Evolutionary conservation across 306 rosid species (phyloP).

Genomic region (Casuarina glauca): DNA sequence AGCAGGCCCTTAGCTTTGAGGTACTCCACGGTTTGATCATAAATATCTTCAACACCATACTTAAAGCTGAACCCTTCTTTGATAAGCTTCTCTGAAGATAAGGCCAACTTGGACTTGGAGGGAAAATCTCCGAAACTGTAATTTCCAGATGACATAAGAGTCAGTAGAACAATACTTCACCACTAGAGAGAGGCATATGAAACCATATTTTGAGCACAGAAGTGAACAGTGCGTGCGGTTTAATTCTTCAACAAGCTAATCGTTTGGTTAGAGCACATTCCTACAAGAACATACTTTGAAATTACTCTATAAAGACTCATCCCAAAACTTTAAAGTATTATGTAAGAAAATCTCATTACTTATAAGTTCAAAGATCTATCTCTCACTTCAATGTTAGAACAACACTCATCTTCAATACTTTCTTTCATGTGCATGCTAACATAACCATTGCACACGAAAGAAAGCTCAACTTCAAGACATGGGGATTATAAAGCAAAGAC

Average conservation of each 20-base stretch:
- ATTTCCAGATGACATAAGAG: constrained; percentile 13
- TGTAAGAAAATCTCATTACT: too few relatives aligned
- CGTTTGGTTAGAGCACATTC: background rate
- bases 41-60: constrained; percentile 59
- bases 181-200: background rate
- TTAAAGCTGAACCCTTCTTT: constrained; percentile 76
- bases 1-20: constrained; percentile 60
- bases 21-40: constrained; percentile 65
- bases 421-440: too few relatives aligned
- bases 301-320: background rate
- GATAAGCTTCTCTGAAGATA: constrained; percentile 70
- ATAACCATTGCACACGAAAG: too few relatives aligned
- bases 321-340: too few relatives aligned
- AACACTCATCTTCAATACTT: too few relatives aligned
- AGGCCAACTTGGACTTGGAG: constrained; percentile 49
- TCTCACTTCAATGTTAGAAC: too few relatives aligned
- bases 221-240: background rate
- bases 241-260: constrained; percentile 3
- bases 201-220: constrained; percentile 4
- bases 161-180: background rate
- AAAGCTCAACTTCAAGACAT: too few relatives aligned
- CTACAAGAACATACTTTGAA: background rate
- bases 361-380: too few relatives aligned
- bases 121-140: constrained; percentile 69
- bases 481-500: too few relatives aligned